Conservation (phyloP, 2,329 filamentous ascomycete genomes). For the Botryotinia narcissicola region DNA sequence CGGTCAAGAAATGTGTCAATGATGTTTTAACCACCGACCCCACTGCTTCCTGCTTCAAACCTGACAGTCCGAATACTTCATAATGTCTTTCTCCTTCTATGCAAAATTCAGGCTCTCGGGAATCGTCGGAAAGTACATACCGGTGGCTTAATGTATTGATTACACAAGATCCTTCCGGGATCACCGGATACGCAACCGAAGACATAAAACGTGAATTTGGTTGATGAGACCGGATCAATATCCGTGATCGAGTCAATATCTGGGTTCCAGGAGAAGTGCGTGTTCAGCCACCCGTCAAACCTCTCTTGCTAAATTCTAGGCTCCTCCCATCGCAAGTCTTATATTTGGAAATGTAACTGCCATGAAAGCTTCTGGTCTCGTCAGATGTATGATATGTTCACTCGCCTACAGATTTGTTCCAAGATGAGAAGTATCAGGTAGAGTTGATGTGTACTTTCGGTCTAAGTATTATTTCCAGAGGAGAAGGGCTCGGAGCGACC, state of each 20-base stretch:
- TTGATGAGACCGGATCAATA: background rate
- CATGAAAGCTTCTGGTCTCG: background rate
- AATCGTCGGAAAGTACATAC: background rate
- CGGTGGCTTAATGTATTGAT: background rate
- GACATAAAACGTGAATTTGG: background rate
- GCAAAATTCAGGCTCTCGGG: background rate
- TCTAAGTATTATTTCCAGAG: background rate
- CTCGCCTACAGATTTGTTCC: background rate
- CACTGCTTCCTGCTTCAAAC: conserved; percentile 1
- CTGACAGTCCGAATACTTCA: background rate
- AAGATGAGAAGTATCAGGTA: background rate
- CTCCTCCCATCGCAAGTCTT: background rate
- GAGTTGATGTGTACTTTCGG: background rate
- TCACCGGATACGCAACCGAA: background rate
- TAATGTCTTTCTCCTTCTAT: background rate
- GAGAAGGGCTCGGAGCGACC: background rate
- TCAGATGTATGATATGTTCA: background rate
- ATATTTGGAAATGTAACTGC: background rate
- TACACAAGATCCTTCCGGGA: background rate
- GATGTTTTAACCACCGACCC: background rate
- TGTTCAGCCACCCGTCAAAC: background rate
- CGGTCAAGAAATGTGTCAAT: conserved; percentile 15
- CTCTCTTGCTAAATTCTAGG: background rate
- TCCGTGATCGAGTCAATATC: background rate
- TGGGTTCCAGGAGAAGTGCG: background rate